phyloP scores from a whole-genome alignment of 2,329 filamentous ascomycete genomes.

The Ascochyta fabae region DNA sequence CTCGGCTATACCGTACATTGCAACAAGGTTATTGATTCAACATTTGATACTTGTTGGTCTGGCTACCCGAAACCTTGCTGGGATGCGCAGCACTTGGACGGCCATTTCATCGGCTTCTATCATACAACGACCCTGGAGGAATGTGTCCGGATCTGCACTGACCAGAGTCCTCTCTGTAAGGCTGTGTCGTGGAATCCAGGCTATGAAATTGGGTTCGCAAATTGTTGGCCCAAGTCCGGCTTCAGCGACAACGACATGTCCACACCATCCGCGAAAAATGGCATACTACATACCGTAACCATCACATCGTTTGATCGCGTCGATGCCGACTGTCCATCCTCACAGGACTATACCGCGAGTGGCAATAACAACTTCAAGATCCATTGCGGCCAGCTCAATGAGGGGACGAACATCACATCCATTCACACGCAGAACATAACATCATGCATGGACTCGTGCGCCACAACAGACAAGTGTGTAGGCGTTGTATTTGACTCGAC shows the following conservation, averaged over 20 bases:
- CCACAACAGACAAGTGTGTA: constrained; percentile 30
- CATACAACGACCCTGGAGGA: constrained; percentile 37
- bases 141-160: constrained; percentile 37
- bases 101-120: constrained; percentile 32
- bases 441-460: constrained; percentile 40
- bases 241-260: constrained; percentile 17
- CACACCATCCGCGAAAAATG: constrained; percentile 12
- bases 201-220: constrained; percentile 40
- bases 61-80: constrained; percentile 30
- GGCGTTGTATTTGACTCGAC: constrained; percentile 37
- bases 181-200: constrained; percentile 39
- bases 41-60: constrained; percentile 28
- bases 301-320: constrained; percentile 33
- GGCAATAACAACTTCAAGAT: constrained; percentile 35
- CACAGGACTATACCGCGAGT: constrained; percentile 20
- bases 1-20: constrained; percentile 40
- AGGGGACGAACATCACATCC: constrained; percentile 38
- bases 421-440: constrained; percentile 39
- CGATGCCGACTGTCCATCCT: constrained; percentile 28
- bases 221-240: constrained; percentile 41
- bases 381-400: constrained; percentile 38
- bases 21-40: constrained; percentile 29
- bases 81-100: constrained; percentile 3
- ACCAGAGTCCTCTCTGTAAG: constrained; percentile 38
- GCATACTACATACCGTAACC: constrained; percentile 34